A percentile compares a stretch with the other conserved stretches of the same genome.
Evolutionary conservation across 1,284 basidiomycete genomes (phyloP).

Genomic region (Apiotrichum siamense): DNA sequence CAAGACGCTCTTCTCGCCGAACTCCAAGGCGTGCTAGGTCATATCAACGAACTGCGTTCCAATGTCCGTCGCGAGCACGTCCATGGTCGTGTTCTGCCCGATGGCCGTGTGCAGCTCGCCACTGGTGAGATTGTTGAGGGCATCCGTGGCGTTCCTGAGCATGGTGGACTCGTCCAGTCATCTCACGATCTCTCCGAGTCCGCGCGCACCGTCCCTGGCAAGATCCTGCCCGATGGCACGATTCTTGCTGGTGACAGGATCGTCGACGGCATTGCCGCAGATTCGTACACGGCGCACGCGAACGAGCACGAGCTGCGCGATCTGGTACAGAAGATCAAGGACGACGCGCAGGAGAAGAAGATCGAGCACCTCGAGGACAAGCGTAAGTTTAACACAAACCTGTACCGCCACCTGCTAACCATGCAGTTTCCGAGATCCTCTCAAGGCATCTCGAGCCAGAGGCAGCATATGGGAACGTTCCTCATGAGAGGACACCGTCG

Average conservation of each 20-base stretch:
- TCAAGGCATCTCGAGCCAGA: slow-evolving; percentile 3
- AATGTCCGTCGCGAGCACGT: slow-evolving; percentile 38
- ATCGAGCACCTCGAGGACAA: slow-evolving; percentile 38
- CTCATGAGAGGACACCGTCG: neutral
- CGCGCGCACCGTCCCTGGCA: slow-evolving; percentile 24
- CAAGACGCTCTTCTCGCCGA: slow-evolving; percentile 28
- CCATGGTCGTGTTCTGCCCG: slow-evolving; percentile 33
- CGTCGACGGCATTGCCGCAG: slow-evolving; percentile 37
- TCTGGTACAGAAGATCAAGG: slow-evolving; percentile 22
- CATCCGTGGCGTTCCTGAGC: slow-evolving; percentile 30
- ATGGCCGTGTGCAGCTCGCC: slow-evolving; percentile 40
- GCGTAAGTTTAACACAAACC: slow-evolving; percentile 20
- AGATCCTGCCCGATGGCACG: slow-evolving; percentile 39
- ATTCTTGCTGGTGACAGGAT: slow-evolving; percentile 40
- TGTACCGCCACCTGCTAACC: neutral
- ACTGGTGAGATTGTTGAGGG: slow-evolving; percentile 44
- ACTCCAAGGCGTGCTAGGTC: slow-evolving; percentile 35
- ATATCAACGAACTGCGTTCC: slow-evolving; percentile 36
- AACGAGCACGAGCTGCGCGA: slow-evolving; percentile 13
- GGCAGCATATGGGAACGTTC: neutral
- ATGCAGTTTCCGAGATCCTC: slow-evolving; percentile 2
- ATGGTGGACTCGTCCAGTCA: slow-evolving; percentile 1
- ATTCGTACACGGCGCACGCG: slow-evolving; percentile 16
- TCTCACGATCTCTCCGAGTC: neutral
- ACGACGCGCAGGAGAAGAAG: slow-evolving; percentile 35